A percentile compares a stretch with the other conserved stretches of the same genome.
Conservation (phyloP, 805 yeast genomes). For the Myxozyma neotropica region DNA sequence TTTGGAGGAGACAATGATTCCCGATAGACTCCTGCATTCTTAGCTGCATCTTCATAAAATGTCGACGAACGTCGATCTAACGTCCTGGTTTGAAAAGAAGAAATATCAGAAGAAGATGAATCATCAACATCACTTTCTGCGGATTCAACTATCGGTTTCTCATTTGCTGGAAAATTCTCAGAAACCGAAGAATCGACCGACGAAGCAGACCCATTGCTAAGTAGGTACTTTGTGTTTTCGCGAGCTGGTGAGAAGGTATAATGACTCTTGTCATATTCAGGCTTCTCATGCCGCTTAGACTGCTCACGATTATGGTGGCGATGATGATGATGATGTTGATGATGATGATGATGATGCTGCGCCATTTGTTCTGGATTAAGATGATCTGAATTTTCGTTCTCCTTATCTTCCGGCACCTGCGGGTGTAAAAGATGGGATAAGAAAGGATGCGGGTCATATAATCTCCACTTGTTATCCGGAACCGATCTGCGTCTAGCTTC, state of each 20-base stretch:
- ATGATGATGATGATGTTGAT: constrained; percentile 4
- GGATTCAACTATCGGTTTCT: background rate
- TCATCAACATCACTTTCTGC: background rate
- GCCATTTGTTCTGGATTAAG: background rate
- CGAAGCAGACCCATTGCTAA: constrained; percentile 2
- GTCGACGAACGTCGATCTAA: constrained; percentile 27
- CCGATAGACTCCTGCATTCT: background rate
- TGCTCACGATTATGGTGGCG: background rate
- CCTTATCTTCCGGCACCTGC: background rate
- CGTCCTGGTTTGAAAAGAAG: background rate
- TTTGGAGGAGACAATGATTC: background rate
- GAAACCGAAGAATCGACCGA: constrained; percentile 4
- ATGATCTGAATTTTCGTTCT: background rate
- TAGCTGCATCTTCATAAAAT: constrained; percentile 14
- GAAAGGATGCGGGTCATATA: constrained; percentile 31
- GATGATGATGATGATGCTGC: constrained; percentile 7
- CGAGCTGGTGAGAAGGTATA: constrained; percentile 29
- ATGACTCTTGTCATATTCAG: constrained; percentile 22
- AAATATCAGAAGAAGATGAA: background rate
- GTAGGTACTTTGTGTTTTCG: constrained; percentile 12
- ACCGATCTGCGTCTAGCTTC: constrained; percentile 3
- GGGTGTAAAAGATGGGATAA: constrained; percentile 20
- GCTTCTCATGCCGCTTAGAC: constrained; percentile 1
- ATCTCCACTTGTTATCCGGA: constrained; percentile 21
- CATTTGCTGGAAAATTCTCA: background rate